phyloP scores from a whole-genome alignment of 2,329 filamentous ascomycete genomes.

The Neospermospora avenae region DNA sequence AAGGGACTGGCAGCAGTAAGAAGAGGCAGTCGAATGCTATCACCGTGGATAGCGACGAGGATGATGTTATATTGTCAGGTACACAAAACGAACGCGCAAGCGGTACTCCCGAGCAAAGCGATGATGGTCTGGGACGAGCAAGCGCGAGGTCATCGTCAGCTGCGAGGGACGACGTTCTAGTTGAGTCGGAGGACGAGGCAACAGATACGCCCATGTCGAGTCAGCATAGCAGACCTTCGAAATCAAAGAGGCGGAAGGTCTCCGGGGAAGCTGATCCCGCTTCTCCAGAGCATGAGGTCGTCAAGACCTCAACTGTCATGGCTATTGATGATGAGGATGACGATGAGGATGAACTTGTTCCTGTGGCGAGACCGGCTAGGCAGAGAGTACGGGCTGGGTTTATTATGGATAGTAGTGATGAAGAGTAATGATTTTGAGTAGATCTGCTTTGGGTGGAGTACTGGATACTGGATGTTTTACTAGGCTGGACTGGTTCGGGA shows the following conservation, averaged over 20 bases:
- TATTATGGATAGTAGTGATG: constrained; percentile 56
- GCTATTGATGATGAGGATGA: constrained; percentile 33
- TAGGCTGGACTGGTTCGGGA: neutral
- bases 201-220: constrained; percentile 41
- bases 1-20: constrained; percentile 17
- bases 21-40: constrained; percentile 27
- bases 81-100: constrained; percentile 17
- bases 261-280: constrained; percentile 33
- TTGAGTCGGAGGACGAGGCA: constrained; percentile 36
- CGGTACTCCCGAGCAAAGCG: constrained; percentile 28
- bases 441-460: constrained; percentile 10
- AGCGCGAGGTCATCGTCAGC: constrained; percentile 29
- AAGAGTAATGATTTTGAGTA: constrained; percentile 27
- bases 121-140: constrained; percentile 29
- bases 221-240: constrained; percentile 34
- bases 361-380: constrained; percentile 32
- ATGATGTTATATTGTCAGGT: constrained; percentile 7
- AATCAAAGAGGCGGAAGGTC: constrained; percentile 39
- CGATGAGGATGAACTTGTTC: constrained; percentile 43
- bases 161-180: constrained; percentile 24
- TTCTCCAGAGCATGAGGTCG: constrained; percentile 19
- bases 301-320: constrained; percentile 2
- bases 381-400: constrained; percentile 50
- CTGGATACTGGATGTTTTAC: neutral
- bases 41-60: constrained; percentile 33